phyloP scores from a whole-genome alignment of 2,329 filamentous ascomycete species.

The Aspergillus viridinutans region DNA sequence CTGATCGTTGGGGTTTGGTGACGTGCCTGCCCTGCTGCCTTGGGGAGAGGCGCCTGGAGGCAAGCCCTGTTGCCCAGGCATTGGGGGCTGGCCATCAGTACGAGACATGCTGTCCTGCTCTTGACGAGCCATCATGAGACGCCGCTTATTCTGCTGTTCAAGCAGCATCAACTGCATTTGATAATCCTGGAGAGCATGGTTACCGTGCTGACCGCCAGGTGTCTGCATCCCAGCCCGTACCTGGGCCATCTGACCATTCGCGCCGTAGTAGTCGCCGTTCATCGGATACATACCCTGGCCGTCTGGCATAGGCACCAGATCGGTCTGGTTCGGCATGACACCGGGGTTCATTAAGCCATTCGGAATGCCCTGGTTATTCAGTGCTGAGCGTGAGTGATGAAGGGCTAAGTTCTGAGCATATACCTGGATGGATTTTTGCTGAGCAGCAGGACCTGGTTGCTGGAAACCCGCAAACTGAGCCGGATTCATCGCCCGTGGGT shows the following conservation, averaged over 20 bases:
- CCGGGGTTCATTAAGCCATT: conserved; percentile 64
- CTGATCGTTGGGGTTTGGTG: conserved; percentile 58
- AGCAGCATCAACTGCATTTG: conserved; percentile 67
- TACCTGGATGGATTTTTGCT: conserved; percentile 80
- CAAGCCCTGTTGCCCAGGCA: conserved; percentile 45
- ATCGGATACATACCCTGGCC: conserved; percentile 44
- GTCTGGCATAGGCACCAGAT: conserved; percentile 75
- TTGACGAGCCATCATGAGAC: conserved; percentile 62
- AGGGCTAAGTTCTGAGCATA: conserved; percentile 82
- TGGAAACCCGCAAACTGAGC: conserved; percentile 69
- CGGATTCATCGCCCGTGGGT: conserved; percentile 66
- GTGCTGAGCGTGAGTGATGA: conserved; percentile 69
- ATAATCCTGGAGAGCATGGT: conserved; percentile 65
- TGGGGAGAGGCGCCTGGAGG: conserved; percentile 55
- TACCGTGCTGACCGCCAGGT: conserved; percentile 43
- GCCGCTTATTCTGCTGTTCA: conserved; percentile 65
- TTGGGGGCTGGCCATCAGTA: conserved; percentile 45
- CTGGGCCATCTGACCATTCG: conserved; percentile 51
- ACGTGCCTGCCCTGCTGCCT: conserved; percentile 54
- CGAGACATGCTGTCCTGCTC: conserved; percentile 61
- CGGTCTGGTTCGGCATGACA: conserved; percentile 68
- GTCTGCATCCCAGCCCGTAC: conserved; percentile 36
- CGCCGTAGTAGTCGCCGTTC: conserved; percentile 55
- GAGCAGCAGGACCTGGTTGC: conserved; percentile 54
- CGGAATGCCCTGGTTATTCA: conserved; percentile 76